Conservation (phyloP, 2,329 filamentous ascomycete species). For the Phialophora verrucosa region DNA sequence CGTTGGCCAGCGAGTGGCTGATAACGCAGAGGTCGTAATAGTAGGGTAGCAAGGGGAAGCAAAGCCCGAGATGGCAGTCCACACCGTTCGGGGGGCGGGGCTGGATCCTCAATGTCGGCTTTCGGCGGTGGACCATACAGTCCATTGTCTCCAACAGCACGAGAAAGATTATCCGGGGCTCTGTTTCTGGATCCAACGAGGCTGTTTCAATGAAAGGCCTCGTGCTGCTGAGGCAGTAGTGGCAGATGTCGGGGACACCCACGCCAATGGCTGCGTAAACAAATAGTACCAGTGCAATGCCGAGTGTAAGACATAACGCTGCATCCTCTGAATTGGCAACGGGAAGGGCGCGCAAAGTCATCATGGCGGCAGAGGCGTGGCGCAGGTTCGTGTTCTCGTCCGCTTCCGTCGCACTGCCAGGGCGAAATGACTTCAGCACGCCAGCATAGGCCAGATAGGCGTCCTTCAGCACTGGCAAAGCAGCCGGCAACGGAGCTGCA, state of each 20-base stretch:
- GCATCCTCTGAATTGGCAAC: constrained; percentile 22
- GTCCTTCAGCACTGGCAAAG: constrained; percentile 27
- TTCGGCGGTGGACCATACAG: constrained; percentile 22
- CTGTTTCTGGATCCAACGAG: constrained; percentile 9
- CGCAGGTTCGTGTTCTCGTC: constrained; percentile 19
- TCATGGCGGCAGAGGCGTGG: constrained; percentile 23
- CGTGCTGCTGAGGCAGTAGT: constrained; percentile 21
- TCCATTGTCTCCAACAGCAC: constrained; percentile 25
- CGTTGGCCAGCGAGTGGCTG: constrained; percentile 22
- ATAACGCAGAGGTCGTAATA: constrained; percentile 28
- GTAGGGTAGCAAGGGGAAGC: constrained; percentile 23
- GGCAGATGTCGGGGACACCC: constrained; percentile 27
- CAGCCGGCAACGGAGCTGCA: constrained; percentile 18
- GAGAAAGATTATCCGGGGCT: constrained; percentile 19
- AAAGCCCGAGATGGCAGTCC: constrained; percentile 26
- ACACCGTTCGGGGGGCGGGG: not conserved
- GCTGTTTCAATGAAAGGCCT: constrained; percentile 20
- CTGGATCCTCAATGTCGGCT: constrained; percentile 22
- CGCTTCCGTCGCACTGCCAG: not conserved
- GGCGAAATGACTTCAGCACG: constrained; percentile 5
- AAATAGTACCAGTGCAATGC: constrained; percentile 17
- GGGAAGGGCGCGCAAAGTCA: constrained; percentile 20
- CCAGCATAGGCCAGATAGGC: constrained; percentile 28
- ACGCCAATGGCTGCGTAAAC: constrained; percentile 18
- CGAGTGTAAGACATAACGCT: constrained; percentile 24